phyloP scores from a whole-genome alignment of 495 filamentous ascomycete genomes.

The Aspergillus taichungensis region DNA sequence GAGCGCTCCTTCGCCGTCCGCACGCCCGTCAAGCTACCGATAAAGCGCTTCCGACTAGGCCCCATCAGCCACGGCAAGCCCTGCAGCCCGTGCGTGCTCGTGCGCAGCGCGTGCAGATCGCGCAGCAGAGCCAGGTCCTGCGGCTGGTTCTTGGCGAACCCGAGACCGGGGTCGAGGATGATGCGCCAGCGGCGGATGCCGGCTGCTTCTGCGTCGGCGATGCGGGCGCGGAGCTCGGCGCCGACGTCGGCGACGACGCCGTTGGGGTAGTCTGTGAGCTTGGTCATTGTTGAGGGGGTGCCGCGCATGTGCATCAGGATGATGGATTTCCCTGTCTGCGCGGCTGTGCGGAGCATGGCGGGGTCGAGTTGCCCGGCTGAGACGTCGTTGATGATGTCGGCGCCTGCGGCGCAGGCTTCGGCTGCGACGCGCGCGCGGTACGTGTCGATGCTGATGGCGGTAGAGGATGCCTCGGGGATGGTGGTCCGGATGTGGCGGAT shows the following conservation, averaged over 20 bases:
- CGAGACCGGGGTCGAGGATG: slow-evolving; percentile 87
- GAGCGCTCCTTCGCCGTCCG: slow-evolving; percentile 53
- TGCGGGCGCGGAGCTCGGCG: slow-evolving; percentile 57
- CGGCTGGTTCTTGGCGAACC: slow-evolving; percentile 75
- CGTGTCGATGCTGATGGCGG: slow-evolving; percentile 82
- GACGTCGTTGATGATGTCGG: slow-evolving; percentile 93
- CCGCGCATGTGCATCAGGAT: slow-evolving; percentile 97
- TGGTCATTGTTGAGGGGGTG: slow-evolving; percentile 72
- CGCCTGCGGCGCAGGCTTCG: slow-evolving; percentile 70
- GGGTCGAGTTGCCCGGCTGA: slow-evolving; percentile 73
- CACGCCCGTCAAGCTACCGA: slow-evolving; percentile 75
- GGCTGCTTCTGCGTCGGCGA: slow-evolving; percentile 69
- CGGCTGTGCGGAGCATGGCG: slow-evolving; percentile 75
- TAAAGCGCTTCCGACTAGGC: slow-evolving; percentile 81
- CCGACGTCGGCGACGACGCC: slow-evolving; percentile 66
- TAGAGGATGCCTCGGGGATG: slow-evolving; percentile 47
- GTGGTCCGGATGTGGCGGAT: slow-evolving; percentile 61
- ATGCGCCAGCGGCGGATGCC: slow-evolving; percentile 90
- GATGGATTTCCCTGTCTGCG: slow-evolving; percentile 68
- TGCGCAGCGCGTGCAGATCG: slow-evolving; percentile 52
- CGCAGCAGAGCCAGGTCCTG: slow-evolving; percentile 78
- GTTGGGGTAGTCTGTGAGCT: slow-evolving; percentile 57
- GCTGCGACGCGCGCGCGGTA: slow-evolving; percentile 82
- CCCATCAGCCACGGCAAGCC: slow-evolving; percentile 86
- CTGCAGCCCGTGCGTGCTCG: slow-evolving; percentile 48